Evolutionary conservation across 2,329 filamentous ascomycete genomes (phyloP).

Genomic region (Trichoderma gracile): DNA sequence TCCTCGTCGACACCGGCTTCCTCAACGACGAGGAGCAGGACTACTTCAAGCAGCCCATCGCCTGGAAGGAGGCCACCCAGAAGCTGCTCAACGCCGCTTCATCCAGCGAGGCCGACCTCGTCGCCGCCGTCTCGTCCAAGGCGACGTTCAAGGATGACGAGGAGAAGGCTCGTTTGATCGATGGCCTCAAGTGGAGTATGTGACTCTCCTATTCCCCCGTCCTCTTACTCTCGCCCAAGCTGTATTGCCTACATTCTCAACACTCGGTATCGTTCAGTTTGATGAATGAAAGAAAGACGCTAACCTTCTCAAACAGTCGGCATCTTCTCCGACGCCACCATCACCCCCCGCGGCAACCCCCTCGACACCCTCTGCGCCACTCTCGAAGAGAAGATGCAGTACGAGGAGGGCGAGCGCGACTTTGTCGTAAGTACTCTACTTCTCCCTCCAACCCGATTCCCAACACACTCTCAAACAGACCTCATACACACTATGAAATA

Average conservation of each 20-base stretch:
- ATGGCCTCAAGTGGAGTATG: conserved; percentile 66
- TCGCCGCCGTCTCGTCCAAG: conserved; percentile 73
- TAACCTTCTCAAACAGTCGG: conserved; percentile 42
- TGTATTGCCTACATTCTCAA: too few relatives aligned
- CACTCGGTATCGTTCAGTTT: too few relatives aligned
- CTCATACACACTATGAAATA: too few relatives aligned
- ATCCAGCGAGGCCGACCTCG: conserved; percentile 66
- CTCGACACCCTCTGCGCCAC: conserved; percentile 89
- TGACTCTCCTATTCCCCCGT: neutral
- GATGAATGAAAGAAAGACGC: neutral
- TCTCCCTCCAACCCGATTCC: too few relatives aligned
- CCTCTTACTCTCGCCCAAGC: neutral
- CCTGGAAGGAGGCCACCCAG: conserved; percentile 85
- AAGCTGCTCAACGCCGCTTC: conserved; percentile 72
- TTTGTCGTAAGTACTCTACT: conserved; percentile 51
- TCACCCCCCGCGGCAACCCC: conserved; percentile 73
- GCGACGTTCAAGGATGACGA: conserved; percentile 68
- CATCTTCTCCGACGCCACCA: conserved; percentile 66
- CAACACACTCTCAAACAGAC: too few relatives aligned
- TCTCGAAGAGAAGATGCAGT: conserved; percentile 90
- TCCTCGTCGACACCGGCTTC: conserved; percentile 88
- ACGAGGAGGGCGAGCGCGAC: conserved; percentile 78
- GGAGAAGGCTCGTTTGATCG: conserved; percentile 59
- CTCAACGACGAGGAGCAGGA: conserved; percentile 68
- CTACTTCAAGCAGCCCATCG: conserved; percentile 64